Percentiles rank a stretch among this genome's conserved stretches.
Conservation (phyloP, 352 stramenopile genomes). For the Phytophthora nicotianae region DNA sequence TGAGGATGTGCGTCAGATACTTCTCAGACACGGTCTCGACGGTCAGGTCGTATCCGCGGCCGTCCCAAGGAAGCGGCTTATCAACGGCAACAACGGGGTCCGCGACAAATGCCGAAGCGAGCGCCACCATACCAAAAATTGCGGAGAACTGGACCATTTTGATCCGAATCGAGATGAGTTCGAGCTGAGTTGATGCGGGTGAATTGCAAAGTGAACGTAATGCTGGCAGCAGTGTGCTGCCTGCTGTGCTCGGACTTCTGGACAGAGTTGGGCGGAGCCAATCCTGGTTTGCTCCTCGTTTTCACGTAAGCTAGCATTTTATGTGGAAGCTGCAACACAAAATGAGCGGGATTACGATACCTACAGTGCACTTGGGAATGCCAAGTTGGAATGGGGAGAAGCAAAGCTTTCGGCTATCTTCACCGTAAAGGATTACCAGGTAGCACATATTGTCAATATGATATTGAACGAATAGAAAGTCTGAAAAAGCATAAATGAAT, state of each 20-base stretch:
- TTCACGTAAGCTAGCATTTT: background rate
- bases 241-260: background rate
- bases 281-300: slow-evolving; percentile 1
- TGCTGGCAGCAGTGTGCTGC: too few species aligned
- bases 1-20: slow-evolving; percentile 64
- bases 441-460: too few species aligned
- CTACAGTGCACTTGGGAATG: too few species aligned
- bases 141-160: slow-evolving; percentile 7
- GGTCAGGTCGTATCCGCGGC: slow-evolving; percentile 46
- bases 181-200: background rate
- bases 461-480: too few species aligned
- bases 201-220: slow-evolving; percentile 1
- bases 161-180: background rate
- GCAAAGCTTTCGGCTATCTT: background rate
- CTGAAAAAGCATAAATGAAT: too few species aligned
- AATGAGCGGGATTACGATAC: background rate
- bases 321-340: too few species aligned
- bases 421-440: too few species aligned
- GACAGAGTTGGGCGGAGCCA: slow-evolving; percentile 1
- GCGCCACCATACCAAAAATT: slow-evolving; percentile 3
- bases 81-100: background rate
- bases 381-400: background rate
- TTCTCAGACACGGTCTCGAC: slow-evolving; percentile 49
- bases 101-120: background rate
- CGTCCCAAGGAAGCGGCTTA: slow-evolving; percentile 48